Base-by-base conservation (phyloP, 345 rosid species). In the Lepidium africanum region DNA sequence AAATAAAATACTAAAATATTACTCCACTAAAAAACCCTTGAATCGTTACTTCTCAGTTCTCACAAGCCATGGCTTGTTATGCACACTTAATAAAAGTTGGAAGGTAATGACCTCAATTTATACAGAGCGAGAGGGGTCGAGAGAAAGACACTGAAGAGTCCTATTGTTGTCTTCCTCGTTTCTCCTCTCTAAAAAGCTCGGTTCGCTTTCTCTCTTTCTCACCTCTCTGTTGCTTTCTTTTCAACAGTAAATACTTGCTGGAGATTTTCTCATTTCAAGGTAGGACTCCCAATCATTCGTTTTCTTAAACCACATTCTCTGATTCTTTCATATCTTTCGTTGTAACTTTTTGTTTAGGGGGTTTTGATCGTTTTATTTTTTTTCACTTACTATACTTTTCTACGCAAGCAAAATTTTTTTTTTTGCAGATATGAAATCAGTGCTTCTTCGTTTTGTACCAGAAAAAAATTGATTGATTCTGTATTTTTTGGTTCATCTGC, bases 401-500 rank as follows among this genome's bases (percentile, higher is more conserved):
- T 1, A 13, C 42, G 51, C 70, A 72, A 63, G 75, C 48, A 62
- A 71, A 54, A n/a, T 15, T 12, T 38, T 15, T 12, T 38, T 5
- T 12, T 5, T 9, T 38, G 48, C 38, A 23, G 39, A 5, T 33
- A 3, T 15, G 37, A 51, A 51, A 33, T 23, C 4, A 10, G 9
- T 42, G 2, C 5, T 4, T 30, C 51, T 13, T 38, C 10, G 7
- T 3, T 23, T 21, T 6, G 6, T 27, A 30, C 33, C 33, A 50
- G 27, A 3, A 9, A 38, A 46, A 25, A 12, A 11, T 9, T 11
- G 12, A 35, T 0, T 51, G 63, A 45, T 54, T 46, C 25, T 15
- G 41, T 53, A 30, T 27, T 4, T 9, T 62, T 14, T 15, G 9
- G 19, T 36, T 53, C 37, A 36, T 36, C 69, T 36, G 50, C 63